Conservation (phyloP, 2,329 filamentous ascomycete species). For the Blumeria graminis region DNA sequence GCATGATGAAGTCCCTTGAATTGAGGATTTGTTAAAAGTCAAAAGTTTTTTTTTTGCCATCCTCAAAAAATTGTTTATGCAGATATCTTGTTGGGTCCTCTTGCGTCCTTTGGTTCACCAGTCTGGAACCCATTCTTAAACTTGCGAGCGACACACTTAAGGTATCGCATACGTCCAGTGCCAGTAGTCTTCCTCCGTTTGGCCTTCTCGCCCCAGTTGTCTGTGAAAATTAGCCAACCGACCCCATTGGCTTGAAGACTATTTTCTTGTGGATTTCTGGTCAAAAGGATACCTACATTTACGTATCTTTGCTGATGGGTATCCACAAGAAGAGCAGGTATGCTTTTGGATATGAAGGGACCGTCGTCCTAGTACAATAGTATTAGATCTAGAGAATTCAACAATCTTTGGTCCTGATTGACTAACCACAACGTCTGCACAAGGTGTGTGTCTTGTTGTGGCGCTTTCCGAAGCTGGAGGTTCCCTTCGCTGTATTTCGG, state of each 20-base stretch:
- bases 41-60: no score
- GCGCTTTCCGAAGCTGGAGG: slow-evolving; percentile 14
- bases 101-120: slow-evolving; percentile 65
- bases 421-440: slow-evolving; percentile 7
- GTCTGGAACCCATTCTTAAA: slow-evolving; percentile 97
- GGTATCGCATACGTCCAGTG: slow-evolving; percentile 83
- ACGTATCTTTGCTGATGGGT: slow-evolving; percentile 88
- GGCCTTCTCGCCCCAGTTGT: slow-evolving; percentile 99
- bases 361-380: slow-evolving; percentile 43
- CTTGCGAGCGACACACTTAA: slow-evolving; percentile 76
- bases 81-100: slow-evolving; percentile 27
- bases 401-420: not conserved
- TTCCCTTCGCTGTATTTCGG: slow-evolving; percentile 13
- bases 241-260: not conserved
- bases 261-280: not conserved
- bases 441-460: slow-evolving; percentile 16
- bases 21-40: no score
- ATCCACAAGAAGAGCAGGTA: slow-evolving; percentile 86
- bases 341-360: slow-evolving; percentile 99
- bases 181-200: slow-evolving; percentile 99
- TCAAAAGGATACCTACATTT: slow-evolving; percentile 58
- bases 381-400: not conserved
- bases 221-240: slow-evolving; percentile 39
- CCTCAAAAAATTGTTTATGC: not conserved
- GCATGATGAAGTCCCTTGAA: no score